These are phyloP conservation scores for Hypsizygus marmoreus DNA, from an alignment of 768 basidiomycete genomes.

Conservation along the genomic window DNA sequence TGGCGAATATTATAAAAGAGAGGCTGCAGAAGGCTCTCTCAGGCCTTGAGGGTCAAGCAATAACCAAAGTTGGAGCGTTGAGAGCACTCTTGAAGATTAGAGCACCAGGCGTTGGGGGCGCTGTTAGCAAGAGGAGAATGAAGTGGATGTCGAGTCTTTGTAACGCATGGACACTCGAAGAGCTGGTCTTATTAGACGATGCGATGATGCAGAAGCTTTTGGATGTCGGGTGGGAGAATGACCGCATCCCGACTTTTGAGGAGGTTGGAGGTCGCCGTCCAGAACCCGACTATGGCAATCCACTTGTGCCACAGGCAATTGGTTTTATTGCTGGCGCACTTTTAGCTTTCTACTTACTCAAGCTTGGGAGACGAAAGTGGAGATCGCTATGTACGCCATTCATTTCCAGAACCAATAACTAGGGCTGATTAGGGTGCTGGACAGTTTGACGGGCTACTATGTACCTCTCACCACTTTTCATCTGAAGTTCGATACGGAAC, in stretches of 20 bases:
- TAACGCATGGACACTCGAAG: constrained; percentile 82
- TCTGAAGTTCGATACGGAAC: no score
- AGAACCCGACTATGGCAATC: no score
- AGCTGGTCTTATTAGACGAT: constrained; percentile 73
- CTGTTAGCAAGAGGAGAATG: constrained; percentile 80
- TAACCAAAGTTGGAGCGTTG: constrained; percentile 77
- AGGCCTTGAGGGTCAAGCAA: constrained; percentile 71
- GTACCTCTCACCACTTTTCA: no score
- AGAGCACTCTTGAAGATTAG: constrained; percentile 72
- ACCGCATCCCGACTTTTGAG: constrained; percentile 44
- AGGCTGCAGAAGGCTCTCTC: constrained; percentile 71
- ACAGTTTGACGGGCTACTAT: no score
- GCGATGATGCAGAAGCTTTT: constrained; percentile 64
- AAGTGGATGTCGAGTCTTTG: constrained; percentile 89
- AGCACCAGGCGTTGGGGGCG: constrained; percentile 83
- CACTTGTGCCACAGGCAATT: no score
- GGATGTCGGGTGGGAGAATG: constrained; percentile 85
- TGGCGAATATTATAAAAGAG: constrained; percentile 81
- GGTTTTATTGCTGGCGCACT: constrained; percentile 47
- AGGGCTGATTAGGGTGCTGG: no score
- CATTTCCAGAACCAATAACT: no score
- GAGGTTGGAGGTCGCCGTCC: constrained; percentile 36
- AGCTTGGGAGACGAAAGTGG: no score
- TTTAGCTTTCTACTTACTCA: no score
- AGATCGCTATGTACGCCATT: no score